Evolutionary conservation across 495 filamentous ascomycete genomes (phyloP).

Genomic region (Penicillium psychrofluorescens): DNA sequence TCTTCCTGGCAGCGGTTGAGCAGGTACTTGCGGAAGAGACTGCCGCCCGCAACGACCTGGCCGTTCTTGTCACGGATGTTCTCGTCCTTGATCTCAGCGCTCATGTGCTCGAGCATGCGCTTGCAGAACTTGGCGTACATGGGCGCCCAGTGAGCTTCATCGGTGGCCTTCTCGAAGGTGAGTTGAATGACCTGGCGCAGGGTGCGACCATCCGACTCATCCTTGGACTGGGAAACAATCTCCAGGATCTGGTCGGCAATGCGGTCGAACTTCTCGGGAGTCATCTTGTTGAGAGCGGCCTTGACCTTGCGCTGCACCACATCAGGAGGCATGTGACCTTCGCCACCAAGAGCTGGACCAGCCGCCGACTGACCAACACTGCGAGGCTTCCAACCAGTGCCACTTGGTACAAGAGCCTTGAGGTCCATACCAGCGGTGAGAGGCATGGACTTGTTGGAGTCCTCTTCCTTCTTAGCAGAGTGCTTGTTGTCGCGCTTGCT

Average conservation of each 20-base stretch:
- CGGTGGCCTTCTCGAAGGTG: conserved; percentile 97
- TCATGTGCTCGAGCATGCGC: conserved; percentile 94
- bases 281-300: conserved; percentile 98
- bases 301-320: conserved; percentile 99
- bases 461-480: conserved; percentile 48
- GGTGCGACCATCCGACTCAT: conserved; percentile 89
- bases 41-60: conserved; percentile 82
- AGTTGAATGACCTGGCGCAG: conserved; percentile 97
- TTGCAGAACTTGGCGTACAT: conserved; percentile 99
- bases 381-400: conserved; percentile 83
- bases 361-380: conserved; percentile 49
- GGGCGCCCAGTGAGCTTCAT: conserved; percentile 96
- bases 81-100: conserved; percentile 89
- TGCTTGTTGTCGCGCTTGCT: conserved; percentile 60
- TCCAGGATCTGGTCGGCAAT: conserved; percentile 88
- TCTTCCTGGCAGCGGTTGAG: conserved; percentile 98
- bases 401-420: conserved; percentile 64
- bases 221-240: conserved; percentile 91
- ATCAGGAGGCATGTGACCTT: conserved; percentile 70
- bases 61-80: conserved; percentile 79
- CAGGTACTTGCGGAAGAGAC: conserved; percentile 95
- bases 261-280: conserved; percentile 95
- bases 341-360: conserved; percentile 47
- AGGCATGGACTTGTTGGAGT: conserved; percentile 76
- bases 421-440: conserved; percentile 74